Conservation (phyloP, 2,329 filamentous ascomycete genomes). For the Xylaria polymorpha region DNA sequence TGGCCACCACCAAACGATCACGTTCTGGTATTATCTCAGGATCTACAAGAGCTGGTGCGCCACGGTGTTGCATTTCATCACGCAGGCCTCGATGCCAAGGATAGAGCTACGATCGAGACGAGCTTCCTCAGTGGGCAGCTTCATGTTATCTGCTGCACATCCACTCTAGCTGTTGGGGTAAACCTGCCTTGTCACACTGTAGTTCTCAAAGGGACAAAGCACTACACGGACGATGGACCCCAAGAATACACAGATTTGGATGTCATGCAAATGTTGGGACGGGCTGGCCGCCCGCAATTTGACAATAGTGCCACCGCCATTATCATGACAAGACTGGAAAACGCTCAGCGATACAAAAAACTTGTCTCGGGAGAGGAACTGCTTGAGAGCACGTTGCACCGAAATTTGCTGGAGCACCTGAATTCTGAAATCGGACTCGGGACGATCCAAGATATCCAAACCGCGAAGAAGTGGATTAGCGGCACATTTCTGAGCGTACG, state of each 20-base stretch:
- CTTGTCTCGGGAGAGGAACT: constrained; percentile 79
- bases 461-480: constrained; percentile 78
- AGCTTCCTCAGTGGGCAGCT: constrained; percentile 78
- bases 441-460: constrained; percentile 72
- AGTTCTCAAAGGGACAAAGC: constrained; percentile 82
- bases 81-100: constrained; percentile 74
- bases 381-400: constrained; percentile 81
- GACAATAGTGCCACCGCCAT: constrained; percentile 80
- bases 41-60: constrained; percentile 63
- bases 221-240: constrained; percentile 68
- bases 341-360: constrained; percentile 73
- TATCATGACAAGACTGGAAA: constrained; percentile 79
- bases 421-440: constrained; percentile 86
- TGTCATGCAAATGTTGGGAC: constrained; percentile 90
- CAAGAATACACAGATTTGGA: constrained; percentile 85
- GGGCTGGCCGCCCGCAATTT: constrained; percentile 85
- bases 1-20: constrained; percentile 70
- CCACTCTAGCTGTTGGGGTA: constrained; percentile 83
- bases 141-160: constrained; percentile 86
- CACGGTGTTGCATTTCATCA: constrained; percentile 84
- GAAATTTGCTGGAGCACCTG: constrained; percentile 83
- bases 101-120: constrained; percentile 74
- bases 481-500: constrained; percentile 84
- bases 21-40: constrained; percentile 66
- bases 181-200: constrained; percentile 88